These are phyloP conservation scores for Leucaena leucocephala DNA, from an alignment of 306 rosid species.

Conservation along the genomic window DNA sequence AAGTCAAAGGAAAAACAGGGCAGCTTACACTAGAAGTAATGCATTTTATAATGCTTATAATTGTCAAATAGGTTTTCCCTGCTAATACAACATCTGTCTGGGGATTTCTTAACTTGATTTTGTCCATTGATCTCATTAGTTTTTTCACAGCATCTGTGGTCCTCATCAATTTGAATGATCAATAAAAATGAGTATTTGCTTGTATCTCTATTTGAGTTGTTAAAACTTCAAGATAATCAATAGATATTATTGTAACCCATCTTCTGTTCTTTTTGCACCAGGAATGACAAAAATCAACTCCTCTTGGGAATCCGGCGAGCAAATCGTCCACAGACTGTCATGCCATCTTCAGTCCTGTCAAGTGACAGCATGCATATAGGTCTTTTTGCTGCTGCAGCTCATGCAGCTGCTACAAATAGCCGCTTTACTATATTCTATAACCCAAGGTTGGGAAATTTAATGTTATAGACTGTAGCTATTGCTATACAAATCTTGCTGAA, in stretches of 20 bases:
- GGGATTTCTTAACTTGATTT: constrained; percentile 7
- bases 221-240: not conserved
- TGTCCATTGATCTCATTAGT: not conserved
- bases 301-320: constrained; percentile 66
- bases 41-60: not conserved
- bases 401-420: constrained; percentile 52
- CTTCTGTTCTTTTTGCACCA: constrained; percentile 1
- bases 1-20: not conserved
- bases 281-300: constrained; percentile 21
- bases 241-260: not conserved
- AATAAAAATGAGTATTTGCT: not conserved
- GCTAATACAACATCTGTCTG: not conserved
- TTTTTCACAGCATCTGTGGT: constrained; percentile 1
- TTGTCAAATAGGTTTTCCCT: not conserved
- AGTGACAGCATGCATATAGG: constrained; percentile 89
- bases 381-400: constrained; percentile 69
- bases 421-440: constrained; percentile 23
- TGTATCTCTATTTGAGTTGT: not conserved
- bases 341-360: constrained; percentile 79
- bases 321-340: constrained; percentile 67
- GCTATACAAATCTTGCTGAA: not conserved
- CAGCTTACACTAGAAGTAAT: not conserved
- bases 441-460: not conserved
- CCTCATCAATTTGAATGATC: not conserved
- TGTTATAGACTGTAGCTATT: not conserved